These are phyloP conservation scores for Tillandsia fasciculata DNA, from an alignment of 176 grass and related monocot genomes.

Conservation along the genomic window DNA sequence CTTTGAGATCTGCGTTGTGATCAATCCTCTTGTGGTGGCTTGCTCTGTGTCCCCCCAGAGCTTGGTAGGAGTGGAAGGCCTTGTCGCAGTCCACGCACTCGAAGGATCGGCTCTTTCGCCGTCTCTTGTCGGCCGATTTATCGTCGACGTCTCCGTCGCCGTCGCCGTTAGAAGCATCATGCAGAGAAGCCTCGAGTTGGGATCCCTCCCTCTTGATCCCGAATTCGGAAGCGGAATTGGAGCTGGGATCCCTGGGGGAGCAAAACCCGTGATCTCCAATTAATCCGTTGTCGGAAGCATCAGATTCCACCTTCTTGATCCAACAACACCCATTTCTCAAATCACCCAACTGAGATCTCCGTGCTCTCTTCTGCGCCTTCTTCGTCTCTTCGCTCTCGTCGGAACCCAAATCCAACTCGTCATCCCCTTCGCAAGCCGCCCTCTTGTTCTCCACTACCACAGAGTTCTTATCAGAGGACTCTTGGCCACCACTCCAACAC, in stretches of 20 bases:
- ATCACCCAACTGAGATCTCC: not conserved
- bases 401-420: slow-evolving; percentile 6
- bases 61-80: slow-evolving; percentile 28
- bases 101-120: not conserved
- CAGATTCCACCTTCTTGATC: slow-evolving; percentile 11
- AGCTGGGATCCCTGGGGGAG: not conserved
- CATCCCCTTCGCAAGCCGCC: slow-evolving; percentile 1
- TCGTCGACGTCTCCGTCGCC: not conserved
- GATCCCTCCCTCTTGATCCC: not conserved
- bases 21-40: slow-evolving; percentile 13
- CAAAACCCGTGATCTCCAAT: slow-evolving; percentile 5
- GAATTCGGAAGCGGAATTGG: not conserved
- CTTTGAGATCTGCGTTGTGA: not conserved
- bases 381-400: not conserved
- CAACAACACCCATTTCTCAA: not conserved
- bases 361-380: not conserved
- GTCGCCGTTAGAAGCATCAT: not conserved
- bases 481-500: not conserved
- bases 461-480: slow-evolving; percentile 9
- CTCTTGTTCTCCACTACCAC: slow-evolving; percentile 4
- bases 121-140: not conserved
- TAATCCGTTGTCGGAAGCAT: slow-evolving; percentile 14
- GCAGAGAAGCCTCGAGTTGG: not conserved
- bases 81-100: slow-evolving; percentile 33
- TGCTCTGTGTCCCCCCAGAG: slow-evolving; percentile 40